Base-by-base conservation (phyloP, 1,139 yeast species). In the Meyerozyma athensensis region DNA sequence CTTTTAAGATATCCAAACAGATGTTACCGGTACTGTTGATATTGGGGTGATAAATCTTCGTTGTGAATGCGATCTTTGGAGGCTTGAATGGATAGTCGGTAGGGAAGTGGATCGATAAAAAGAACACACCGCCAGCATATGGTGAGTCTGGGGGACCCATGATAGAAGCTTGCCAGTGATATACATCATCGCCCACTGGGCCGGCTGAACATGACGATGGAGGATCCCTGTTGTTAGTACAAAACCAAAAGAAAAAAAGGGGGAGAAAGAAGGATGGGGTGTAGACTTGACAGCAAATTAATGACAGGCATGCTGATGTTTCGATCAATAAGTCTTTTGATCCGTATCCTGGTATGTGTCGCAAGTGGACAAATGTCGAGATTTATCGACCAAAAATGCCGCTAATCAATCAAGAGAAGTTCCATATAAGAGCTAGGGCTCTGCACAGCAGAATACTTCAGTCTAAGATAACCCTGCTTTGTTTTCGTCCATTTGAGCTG, bases 141-240 rank as follows among this genome's bases (percentile, higher is more conserved):
- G 96, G 96, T 38, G 94, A 83, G 65, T 87, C 96, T 49, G 92
- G 76, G 36, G 96, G 96, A 34, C 96, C 96, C 92, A 87, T 85
- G 62, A 87, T 87, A 41, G 96, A 86, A 35, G 96, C 96, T 67
- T 87, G 96, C 96, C 96, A 87, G 74, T 86, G 95, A 70, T 82
- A 87, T 60, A 87, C 74, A 60, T 87, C 96, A 56, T 92, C 97
- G 40, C 97, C 97, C 37, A 87, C 95, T 54, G 99, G 99, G 37
- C 98, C 99, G 8, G 98, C 98, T 30, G 97, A 89, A 68, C 98
- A 94, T 36, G 97, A 89, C 43, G 97, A 86, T 57, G 98, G 98
- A 48, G 98, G 99, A 63, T 92, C 99, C 77, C 96, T 86, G 48
- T 19, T 44, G 35, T 43, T 30, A 30, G 36, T 16, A 19, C 40